These are phyloP conservation scores for Fusarium agapanthi DNA, from an alignment of 2,329 filamentous ascomycete species.

Conservation along the genomic window DNA sequence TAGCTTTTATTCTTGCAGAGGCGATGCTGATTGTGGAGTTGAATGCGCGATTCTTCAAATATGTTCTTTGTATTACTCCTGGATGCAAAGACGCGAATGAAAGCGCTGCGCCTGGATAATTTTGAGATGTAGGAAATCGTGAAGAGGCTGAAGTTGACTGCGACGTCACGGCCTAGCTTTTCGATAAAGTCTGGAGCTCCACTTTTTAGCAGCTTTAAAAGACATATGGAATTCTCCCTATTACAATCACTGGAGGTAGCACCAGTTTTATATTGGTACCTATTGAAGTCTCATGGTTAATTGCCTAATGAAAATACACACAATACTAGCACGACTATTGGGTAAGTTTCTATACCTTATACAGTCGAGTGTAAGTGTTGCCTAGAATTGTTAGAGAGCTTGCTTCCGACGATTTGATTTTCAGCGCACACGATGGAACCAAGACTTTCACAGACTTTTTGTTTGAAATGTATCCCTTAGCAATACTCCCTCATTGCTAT, in stretches of 20 bases:
- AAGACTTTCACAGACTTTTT: background rate
- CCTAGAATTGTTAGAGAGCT: too few species aligned
- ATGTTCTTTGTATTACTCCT: background rate
- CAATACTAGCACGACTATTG: background rate
- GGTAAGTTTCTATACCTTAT: background rate
- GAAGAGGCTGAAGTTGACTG: conserved; percentile 1
- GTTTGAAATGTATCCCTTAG: background rate
- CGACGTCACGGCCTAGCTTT: conserved; percentile 19
- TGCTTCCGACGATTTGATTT: too few species aligned
- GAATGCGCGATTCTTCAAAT: background rate
- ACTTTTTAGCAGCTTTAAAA: background rate
- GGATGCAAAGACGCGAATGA: background rate
- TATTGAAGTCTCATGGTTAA: too few species aligned
- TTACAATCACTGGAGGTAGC: background rate
- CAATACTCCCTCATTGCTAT: too few species aligned
- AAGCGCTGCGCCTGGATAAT: background rate
- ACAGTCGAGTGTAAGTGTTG: background rate
- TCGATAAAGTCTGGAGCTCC: background rate
- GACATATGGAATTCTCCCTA: background rate
- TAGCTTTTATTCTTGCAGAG: background rate
- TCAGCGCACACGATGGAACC: too few species aligned
- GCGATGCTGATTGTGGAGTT: too few species aligned
- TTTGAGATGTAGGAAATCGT: background rate
- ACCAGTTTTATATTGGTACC: background rate
- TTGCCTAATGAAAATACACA: background rate